These are phyloP conservation scores for Syzygium aqueum DNA, from an alignment of 345 rosid genomes.

Conservation along the genomic window DNA sequence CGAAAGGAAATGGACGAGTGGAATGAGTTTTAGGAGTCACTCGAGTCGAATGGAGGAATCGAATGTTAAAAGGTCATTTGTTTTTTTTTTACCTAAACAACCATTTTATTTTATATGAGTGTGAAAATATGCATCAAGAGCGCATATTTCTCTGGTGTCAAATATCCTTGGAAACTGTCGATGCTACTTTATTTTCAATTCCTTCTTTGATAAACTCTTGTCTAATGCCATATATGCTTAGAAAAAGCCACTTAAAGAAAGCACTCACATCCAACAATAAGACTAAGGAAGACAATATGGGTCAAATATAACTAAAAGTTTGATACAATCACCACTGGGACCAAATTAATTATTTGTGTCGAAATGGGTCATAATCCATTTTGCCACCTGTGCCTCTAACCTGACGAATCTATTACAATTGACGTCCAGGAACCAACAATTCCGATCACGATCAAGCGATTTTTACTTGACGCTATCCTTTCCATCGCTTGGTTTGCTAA, in stretches of 20 bases:
- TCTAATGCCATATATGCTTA: background rate
- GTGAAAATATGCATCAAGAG: background rate
- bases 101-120: background rate
- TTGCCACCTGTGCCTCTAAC: background rate
- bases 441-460: background rate
- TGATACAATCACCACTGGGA: background rate
- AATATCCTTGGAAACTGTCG: background rate
- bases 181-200: background rate
- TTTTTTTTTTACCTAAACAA: background rate
- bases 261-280: background rate
- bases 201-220: background rate
- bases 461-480: background rate
- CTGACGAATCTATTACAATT: accelerated
- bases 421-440: background rate
- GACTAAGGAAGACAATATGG: background rate
- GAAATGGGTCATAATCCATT: background rate
- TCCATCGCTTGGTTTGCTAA: background rate
- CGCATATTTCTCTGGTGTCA: background rate
- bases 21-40: background rate
- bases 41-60: background rate
- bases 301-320: background rate
- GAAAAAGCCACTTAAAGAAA: background rate
- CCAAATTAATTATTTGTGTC: accelerated
- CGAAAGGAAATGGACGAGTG: background rate
- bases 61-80: background rate